Evolutionary conservation across 2,329 filamentous ascomycete genomes (phyloP).

Genomic region (Hymenoscyphus infarciens): DNA sequence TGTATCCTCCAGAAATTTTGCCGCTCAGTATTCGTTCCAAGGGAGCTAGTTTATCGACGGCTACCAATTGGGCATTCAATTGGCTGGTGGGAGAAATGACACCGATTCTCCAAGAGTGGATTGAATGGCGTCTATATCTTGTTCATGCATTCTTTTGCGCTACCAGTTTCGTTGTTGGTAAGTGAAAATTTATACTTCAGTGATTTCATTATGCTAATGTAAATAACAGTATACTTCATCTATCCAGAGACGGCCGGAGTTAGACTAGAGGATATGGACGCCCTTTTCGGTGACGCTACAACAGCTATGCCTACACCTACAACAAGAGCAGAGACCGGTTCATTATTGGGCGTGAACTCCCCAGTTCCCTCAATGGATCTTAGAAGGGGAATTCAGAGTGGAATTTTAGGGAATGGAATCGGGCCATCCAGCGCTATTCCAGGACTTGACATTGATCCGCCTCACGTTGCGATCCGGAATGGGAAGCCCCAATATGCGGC

Average conservation of each 20-base stretch:
- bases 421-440: slow-evolving; percentile 69
- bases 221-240: slow-evolving; percentile 80
- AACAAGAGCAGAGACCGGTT: slow-evolving; percentile 74
- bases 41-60: slow-evolving; percentile 92
- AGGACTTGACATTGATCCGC: slow-evolving; percentile 76
- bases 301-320: slow-evolving; percentile 78
- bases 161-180: slow-evolving; percentile 92
- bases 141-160: slow-evolving; percentile 97
- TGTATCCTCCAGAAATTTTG: slow-evolving; percentile 98
- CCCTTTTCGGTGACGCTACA: slow-evolving; percentile 88
- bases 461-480: slow-evolving; percentile 53
- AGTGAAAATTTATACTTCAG: slow-evolving; percentile 39
- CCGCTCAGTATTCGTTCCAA: slow-evolving; percentile 95
- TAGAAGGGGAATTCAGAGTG: slow-evolving; percentile 45
- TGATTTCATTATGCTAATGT: not conserved
- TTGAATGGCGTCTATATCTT: slow-evolving; percentile 90
- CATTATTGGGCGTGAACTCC: slow-evolving; percentile 74
- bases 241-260: slow-evolving; percentile 97
- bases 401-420: slow-evolving; percentile 38
- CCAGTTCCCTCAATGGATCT: slow-evolving; percentile 75
- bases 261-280: slow-evolving; percentile 93
- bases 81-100: slow-evolving; percentile 96
- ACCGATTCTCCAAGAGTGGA: slow-evolving; percentile 84
- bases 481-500: slow-evolving; percentile 44
- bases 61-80: slow-evolving; percentile 97